These are phyloP conservation scores for Peronospora destructor DNA, from an alignment of 352 stramenopile species.

Conservation along the genomic window DNA sequence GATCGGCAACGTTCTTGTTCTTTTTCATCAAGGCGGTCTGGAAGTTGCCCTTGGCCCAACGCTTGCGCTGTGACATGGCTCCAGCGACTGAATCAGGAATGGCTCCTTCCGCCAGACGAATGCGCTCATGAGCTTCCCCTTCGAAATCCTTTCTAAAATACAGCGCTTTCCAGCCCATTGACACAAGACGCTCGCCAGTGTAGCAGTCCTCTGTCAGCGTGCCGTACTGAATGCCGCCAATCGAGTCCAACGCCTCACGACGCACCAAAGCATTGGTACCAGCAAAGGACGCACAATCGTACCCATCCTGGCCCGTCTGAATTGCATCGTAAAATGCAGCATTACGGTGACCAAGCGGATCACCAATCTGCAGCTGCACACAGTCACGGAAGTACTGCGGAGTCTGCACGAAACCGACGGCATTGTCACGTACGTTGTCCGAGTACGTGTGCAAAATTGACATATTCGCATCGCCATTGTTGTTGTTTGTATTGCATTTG, in stretches of 20 bases:
- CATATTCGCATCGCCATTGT: constrained; percentile 40
- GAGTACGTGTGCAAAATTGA: constrained; percentile 71
- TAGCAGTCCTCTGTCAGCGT: constrained; percentile 80
- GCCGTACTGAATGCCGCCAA: constrained; percentile 81
- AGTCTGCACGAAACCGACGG: constrained; percentile 75
- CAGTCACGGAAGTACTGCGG: constrained; percentile 83
- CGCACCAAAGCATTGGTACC: constrained; percentile 79
- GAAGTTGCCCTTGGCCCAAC: constrained; percentile 84
- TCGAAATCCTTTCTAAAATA: constrained; percentile 88
- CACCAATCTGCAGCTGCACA: constrained; percentile 74
- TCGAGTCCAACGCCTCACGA: constrained; percentile 76
- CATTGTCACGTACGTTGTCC: constrained; percentile 73
- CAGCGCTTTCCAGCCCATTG: constrained; percentile 79
- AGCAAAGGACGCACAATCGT: constrained; percentile 72
- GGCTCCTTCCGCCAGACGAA: constrained; percentile 69
- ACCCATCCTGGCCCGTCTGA: constrained; percentile 78
- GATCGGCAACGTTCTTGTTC: constrained; percentile 65
- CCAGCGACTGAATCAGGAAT: constrained; percentile 75
- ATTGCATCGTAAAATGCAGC: constrained; percentile 82
- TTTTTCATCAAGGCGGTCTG: constrained; percentile 82
- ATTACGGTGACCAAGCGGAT: constrained; percentile 76
- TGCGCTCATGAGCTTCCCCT: constrained; percentile 62
- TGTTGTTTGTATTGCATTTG: constrained; percentile 69
- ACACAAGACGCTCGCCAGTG: constrained; percentile 66
- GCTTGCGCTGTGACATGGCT: constrained; percentile 70